A percentile compares a stretch with the other conserved stretches of the same genome.
Conservation (phyloP, 1,284 basidiomycete species). For the Rhodotorula sp. region DNA sequence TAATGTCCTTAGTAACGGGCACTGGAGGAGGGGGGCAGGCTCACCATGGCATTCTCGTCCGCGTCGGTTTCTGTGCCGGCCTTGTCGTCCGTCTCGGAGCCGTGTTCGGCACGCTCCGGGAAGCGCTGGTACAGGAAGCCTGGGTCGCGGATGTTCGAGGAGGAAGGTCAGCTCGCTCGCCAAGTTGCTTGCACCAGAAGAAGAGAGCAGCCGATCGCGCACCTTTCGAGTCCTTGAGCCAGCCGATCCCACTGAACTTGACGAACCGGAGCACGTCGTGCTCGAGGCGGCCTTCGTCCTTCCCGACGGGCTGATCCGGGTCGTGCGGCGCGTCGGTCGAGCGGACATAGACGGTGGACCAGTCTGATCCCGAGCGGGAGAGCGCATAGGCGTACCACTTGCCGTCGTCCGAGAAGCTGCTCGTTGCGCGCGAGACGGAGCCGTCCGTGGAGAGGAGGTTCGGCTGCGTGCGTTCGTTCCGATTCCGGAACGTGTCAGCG, state of each 20-base stretch:
- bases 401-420: conserved; percentile 65
- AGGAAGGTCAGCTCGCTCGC: neutral
- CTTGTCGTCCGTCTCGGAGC: conserved; percentile 57
- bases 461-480: conserved; percentile 52
- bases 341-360: conserved; percentile 58
- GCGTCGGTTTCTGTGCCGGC: conserved; percentile 64
- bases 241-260: conserved; percentile 69
- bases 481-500: conserved; percentile 1
- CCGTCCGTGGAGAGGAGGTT: conserved; percentile 71
- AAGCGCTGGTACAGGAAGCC: conserved; percentile 69
- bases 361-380: conserved; percentile 74
- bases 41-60: conserved; percentile 62
- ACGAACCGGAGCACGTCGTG: conserved; percentile 68
- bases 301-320: conserved; percentile 51
- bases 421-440: conserved; percentile 63
- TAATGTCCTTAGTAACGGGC: too few species aligned
- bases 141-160: neutral
- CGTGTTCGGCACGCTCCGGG: conserved; percentile 52
- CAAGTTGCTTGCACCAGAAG: neutral
- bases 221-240: conserved; percentile 70
- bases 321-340: conserved; percentile 60
- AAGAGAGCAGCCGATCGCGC: neutral
- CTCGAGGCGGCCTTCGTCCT: conserved; percentile 59
- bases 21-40: neutral
- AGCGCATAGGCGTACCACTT: conserved; percentile 73